Evolutionary conservation across 208 protist genomes (phyloP), one percentile per base, ranked within the genome.

Genomic region (Acanthamoeba lenticulata): DNA sequence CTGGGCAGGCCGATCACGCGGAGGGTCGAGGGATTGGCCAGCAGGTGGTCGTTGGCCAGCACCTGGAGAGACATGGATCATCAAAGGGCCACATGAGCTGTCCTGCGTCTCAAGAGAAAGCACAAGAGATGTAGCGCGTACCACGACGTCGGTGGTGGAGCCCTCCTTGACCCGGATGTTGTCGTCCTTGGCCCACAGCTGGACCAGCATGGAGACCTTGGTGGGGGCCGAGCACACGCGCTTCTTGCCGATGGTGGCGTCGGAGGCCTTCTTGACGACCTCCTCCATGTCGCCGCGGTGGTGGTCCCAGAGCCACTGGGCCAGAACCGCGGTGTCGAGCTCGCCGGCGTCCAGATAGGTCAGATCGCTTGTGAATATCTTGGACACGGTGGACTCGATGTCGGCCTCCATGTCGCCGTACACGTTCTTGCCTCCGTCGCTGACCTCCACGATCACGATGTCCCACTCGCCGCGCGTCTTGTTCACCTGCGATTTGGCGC

Each of bases 41-140:
- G n/a, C 52, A n/a, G 19, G 81, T 89, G 81, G 40, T 89, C 81
- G 81, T 89, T 89, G n/a, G 81, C 81, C n/a, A 89, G 81, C 36
- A 89, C 81, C 81, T 89, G 38, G 13, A 79, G 0, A 19, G 47
- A 19, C 47, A 55, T 24, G 52, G 29, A n/a, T 38, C 0, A n/a
- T 38, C 3, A 69, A 0, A 36, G 1, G 17, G 15, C 9, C 7
- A 38, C 32, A 69, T 5, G n/a, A 11, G 9, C 47, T 4, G 42
- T 32, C 67, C 67, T n/a, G 24, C 36, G 13, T n/a, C 27, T 65
- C 7, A 6, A 5, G 7, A 7, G 21, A 65, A 27, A 27, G 27
- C 7, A 27, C 6, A 79, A 5, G 27, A 27, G 0, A 40, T 27
- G 9, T n/a, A 45, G 38, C 1, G 3, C 19, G 60, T 69, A 79